Evolutionary conservation across 2,329 filamentous ascomycete genomes (phyloP).

Genomic region (Lecanicillium sp.): DNA sequence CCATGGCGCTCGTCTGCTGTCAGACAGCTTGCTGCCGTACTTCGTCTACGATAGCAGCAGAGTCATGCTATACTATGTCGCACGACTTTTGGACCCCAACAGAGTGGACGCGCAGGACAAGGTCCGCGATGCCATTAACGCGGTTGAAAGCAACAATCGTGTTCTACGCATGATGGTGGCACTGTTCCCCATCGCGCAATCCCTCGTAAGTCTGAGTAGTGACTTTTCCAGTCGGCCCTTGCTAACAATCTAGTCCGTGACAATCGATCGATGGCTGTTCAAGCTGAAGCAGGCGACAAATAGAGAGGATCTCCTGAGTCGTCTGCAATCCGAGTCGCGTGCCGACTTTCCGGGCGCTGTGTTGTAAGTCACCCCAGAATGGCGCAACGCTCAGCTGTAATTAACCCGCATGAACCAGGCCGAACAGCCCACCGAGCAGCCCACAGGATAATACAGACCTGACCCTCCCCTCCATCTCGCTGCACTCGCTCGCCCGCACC

Average conservation of each 20-base stretch:
- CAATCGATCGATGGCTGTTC: constrained; percentile 33
- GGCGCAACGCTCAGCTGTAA: background rate
- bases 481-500: constrained; percentile 19
- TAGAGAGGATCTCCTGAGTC: constrained; percentile 12
- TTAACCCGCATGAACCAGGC: constrained; percentile 5
- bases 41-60: constrained; percentile 43
- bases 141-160: constrained; percentile 34
- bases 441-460: constrained; percentile 18
- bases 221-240: constrained; percentile 1
- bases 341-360: constrained; percentile 19
- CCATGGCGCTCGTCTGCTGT: constrained; percentile 35
- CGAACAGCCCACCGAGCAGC: constrained; percentile 16
- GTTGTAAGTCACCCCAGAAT: constrained; percentile 19
- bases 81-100: constrained; percentile 33
- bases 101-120: constrained; percentile 29
- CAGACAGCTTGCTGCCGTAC: constrained; percentile 39
- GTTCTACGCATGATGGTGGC: constrained; percentile 32
- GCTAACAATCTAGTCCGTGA: constrained; percentile 25
- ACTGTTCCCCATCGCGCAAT: constrained; percentile 34
- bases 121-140: constrained; percentile 32
- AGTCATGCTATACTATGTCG: constrained; percentile 43
- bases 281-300: constrained; percentile 30
- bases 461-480: constrained; percentile 20
- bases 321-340: constrained; percentile 19
- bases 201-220: constrained; percentile 27